Base-by-base conservation (phyloP, 2,329 filamentous ascomycete genomes). In the Hortaea sp. region DNA sequence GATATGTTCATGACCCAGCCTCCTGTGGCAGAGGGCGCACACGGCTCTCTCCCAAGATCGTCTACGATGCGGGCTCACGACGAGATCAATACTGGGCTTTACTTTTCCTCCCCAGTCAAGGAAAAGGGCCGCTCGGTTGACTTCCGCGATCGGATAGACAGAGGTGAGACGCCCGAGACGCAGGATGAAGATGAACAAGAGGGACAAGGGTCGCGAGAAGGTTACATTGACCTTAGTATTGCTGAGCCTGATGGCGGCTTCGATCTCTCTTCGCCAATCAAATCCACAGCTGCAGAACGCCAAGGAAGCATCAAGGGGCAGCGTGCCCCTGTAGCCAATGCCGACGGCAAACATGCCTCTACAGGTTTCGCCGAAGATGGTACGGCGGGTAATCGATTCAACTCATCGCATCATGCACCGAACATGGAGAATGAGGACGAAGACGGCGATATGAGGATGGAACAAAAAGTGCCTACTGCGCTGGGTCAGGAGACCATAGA, bases 161-260 rank as follows among this genome's bases (percentile, higher is more conserved):
- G 20, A 9, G 9, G 29, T 30, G 41, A 34, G 2, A 11, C 12
- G 1, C 6, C 29, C 6, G 10, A 11, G 10, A 30, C n/a, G 1
- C 20, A 20, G 20, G 31, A 43, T 38, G 35, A 20, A 20, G 43
- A 45, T 32, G 37, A 40, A n/a, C 2, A 40, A n/a, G 11, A 41
- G 5, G 9, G 11, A 7, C 43, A 41, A 11, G 13, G 20, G 32
- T 43, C 45, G 7, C 45, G 53, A 6, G 48, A 46, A 3, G 44
- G 45, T 35, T 20, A 20, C 20, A 45, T 60, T 29, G 55, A 60
- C 43, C 49, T 62, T n/a, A 49, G 47, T 3, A 40, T 61, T 4
- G 49, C 57, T 10, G 57, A 59, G 37, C 59, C 58, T 3, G 55
- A 54, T 29, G 57, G 54, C 9, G 59, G 58, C 29, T 62, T 56